Base-by-base conservation (phyloP, 129 eudicot species). In the Flaveria linearis region DNA sequence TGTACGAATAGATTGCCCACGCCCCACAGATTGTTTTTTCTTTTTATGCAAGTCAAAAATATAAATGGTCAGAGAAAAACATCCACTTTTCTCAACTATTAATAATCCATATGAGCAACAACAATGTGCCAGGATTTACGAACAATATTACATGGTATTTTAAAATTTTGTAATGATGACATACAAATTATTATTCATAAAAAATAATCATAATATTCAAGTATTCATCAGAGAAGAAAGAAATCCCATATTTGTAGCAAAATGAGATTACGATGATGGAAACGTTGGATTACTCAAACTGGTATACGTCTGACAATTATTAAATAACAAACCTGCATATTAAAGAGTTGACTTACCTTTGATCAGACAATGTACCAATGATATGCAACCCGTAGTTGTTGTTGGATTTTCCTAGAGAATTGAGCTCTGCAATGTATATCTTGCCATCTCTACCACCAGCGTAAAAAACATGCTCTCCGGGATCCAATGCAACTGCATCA, bases 401-500 rank as follows among this genome's bases (percentile, higher is more conserved):
- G 82, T 69, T 79, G 67, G 86, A 63, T 76, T 76, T 78, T 6
- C 71, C 80, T 82, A 72, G 85, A 80, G 89, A 86, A 82, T 84
- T 85, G 43, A 92, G 85, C 72, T 85, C 89, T 18, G 93, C 93
- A 74, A 92, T 92, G 71, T 92, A 89, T 82, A 89, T 89, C 79
- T 84, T 89, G 46, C 97, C 96, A 87, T 92, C 93, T 84, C 91
- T 87, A 36, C 91, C 89, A 68, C 97, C 97, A 74, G 96, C 96
- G 84, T 92, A 89, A 79, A 92, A 92, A 56, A 89, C 97, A 76
- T 87, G 82, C 78, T 87, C 97, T 5, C 88, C 87, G 25, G 89
- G 92, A 83, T 89, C 96, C 62, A 92, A 65, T 36, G 92, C 90
- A 76, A 92, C 84, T 76, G 97, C 96, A 75, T 92, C 96, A 23